Percentiles rank a stretch among this genome's conserved stretches.
phyloP scores from a whole-genome alignment of 1,284 basidiomycete species.

The Sanghuangporus baumii region DNA sequence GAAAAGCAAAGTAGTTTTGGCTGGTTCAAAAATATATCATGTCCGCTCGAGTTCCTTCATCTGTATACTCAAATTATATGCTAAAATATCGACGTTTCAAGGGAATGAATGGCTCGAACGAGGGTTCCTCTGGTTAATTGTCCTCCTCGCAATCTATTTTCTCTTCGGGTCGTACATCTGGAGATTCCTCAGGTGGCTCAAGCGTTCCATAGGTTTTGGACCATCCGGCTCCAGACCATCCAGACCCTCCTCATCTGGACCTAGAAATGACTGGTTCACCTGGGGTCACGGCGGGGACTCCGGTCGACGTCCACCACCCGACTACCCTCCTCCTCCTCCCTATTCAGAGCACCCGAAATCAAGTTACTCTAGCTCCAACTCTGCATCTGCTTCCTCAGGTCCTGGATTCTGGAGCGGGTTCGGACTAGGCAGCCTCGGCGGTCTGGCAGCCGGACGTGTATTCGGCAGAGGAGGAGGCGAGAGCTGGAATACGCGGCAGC shows the following conservation, averaged over 20 bases:
- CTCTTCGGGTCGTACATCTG: slow-evolving; percentile 24
- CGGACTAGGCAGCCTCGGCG: slow-evolving; percentile 13
- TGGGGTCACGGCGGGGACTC: not conserved
- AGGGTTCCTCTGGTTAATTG: slow-evolving; percentile 56
- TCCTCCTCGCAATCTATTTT: slow-evolving; percentile 46
- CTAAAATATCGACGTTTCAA: not conserved
- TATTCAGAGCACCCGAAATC: slow-evolving; percentile 6
- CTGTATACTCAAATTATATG: not conserved
- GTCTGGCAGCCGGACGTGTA: slow-evolving; percentile 1
- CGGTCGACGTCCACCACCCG: not conserved
- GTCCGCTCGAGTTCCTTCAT: slow-evolving; percentile 18
- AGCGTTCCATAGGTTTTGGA: not conserved
- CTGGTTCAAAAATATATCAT: slow-evolving; percentile 7
- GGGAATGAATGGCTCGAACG: not conserved
- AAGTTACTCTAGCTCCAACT: not conserved
- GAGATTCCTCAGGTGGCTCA: not conserved
- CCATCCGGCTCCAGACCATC: not conserved
- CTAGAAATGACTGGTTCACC: not conserved
- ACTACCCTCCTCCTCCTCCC: slow-evolving; percentile 12
- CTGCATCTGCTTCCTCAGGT: not conserved
- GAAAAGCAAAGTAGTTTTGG: slow-evolving; percentile 24
- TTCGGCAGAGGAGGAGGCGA: not conserved
- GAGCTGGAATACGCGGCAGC: not conserved
- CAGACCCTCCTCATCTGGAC: not conserved
- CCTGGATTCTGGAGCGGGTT: slow-evolving; percentile 15